Evolutionary conservation across 179 eudicot genomes (phyloP), one percentile per base, ranked within the genome.

Genomic region (Corrigiola litoralis): DNA sequence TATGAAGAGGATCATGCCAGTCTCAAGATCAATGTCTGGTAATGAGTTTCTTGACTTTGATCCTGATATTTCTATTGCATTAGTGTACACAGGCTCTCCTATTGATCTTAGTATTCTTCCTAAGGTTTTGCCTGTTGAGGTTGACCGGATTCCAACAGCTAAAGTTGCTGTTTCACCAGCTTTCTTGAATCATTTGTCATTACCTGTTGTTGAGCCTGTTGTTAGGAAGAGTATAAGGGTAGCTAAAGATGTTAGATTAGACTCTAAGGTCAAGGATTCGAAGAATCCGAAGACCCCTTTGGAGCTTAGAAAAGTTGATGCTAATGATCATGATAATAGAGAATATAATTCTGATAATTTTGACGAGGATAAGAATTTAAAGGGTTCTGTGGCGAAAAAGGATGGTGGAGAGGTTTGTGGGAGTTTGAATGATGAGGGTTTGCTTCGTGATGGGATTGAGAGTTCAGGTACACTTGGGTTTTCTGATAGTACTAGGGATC

Each of bases 391-490:
- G 45, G 62, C 42, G 17, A 54, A 21, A 44, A 55, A 37, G 36
- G 34, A 12, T 36, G 47, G 14, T 45, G 48, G n/a, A 42, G 61
- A 23, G 5, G 46, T 37, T 20, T 16, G 50, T 62, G 65, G 27
- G 29, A 55, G 6, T 54, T 48, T 46, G 60, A 72, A 52, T 40
- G 71, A 45, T 57, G n/a, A 46, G 17, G 40, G 41, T 61, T 46
- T 61, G n/a, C 42, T 12, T 36, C 27, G 31, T 28, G 32, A 65
- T 67, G 77, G 67, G 65, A 55, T 66, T 42, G 79, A 71, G 40
- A 80, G 79, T 61, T 80, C 81, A 7, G 75, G 77, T 52, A 68
- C 81, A 2, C 51, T 80, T 29, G 79, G 74, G 70, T 80, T 80
- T 67, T 74, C 81, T 18, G 78, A 63, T 70, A 70, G 77, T 62